Evolutionary conservation across 2,329 filamentous ascomycete genomes (phyloP), one percentile per base, ranked within the genome.

Genomic region (Botrytis aclada): DNA sequence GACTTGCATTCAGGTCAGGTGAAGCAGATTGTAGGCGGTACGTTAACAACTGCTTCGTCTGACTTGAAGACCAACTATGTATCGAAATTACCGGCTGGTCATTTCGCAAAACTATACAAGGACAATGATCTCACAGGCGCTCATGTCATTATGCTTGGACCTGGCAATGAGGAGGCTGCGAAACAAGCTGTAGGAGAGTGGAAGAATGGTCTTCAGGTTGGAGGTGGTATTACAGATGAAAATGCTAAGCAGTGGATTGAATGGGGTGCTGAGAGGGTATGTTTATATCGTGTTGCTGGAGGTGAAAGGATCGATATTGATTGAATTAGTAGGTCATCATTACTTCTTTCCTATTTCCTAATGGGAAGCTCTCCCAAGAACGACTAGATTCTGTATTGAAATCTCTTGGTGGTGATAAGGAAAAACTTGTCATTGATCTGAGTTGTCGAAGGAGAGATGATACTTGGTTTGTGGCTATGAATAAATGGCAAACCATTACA

Each of bases 401-500:
- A 37, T 88, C 90, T 1, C 87, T 99, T 8, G 91, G 86, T 39
- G 90, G 91, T 70, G 91, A 97, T 81, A 93, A 86, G 81, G 84
- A 86, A 66, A 96, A 93, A 83, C 89, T 99, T 66, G 95, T 99
- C 77, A 95, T 99, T 81, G 96, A 99, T 81, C 88, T 99, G 37
- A 97, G 94, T 83, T 99, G 96, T 81, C 90, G 96, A 69, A 87
- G 90, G 73, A 91, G 90, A 74, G 84, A 86, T 5, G 86, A 91
- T 72, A 91, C 85, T 56, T 99, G 96, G 96, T 94, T 93, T 79
- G 96, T 99, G n/a, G 95, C 96, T 72, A 99, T 97, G 92, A 93
- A 99, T 83, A 97, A 97, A 82, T 99, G 96, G 96, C 96, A 98
- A 86, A 97, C 94, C 1, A 91, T 98, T 72, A 98, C 96, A 1